Evolutionary conservation across 2,329 filamentous ascomycete genomes (phyloP), one percentile per base, ranked within the genome.

Genomic region (Colletotrichum sp.): DNA sequence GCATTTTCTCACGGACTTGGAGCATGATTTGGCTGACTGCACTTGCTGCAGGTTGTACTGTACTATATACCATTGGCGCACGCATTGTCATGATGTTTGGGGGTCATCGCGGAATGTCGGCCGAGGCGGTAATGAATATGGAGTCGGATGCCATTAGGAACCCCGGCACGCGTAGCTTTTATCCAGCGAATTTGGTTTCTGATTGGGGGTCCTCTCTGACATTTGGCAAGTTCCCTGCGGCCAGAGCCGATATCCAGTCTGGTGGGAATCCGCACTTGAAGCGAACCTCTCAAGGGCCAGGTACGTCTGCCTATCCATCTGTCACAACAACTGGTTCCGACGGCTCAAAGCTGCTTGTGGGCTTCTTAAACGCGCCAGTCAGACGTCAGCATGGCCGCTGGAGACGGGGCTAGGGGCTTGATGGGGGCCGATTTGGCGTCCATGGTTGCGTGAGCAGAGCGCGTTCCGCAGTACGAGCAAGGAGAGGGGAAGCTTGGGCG

Each of bases 31-130:
- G 38, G 28, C 62, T 72, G 69, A 72, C 66, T 75, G 62, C 38
- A 48, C 62, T 43, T 67, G 69, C 34, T 67, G 62, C 73, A 72
- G 43, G 56, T 67, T 67, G 55, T 72, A 67, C 28, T 74, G 62
- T 72, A 72, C 28, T 74, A 63, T 72, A 63, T 63, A 72, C 38
- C 69, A 48, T 36, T 36, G n/a, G 30, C 26, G 38, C 21, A 38
- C 52, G 55, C 32, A 43, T 56, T 48, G 48, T 38, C 24, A 36
- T 30, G 26, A 38, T 59, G 26, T 67, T 16, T 71, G 32, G 62
- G 38, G 38, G 55, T 56, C 72, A 48, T 75, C 38, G 69, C 73
- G 73, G 62, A 72, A 72, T 67, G 69, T 63, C 62, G 73, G 30
- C 55, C 38, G 69, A 72, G 69, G 28, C 24, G 43, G 32, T 43